Evolutionary conservation across 306 rosid genomes (phyloP).

Genomic region (Crotalaria pallida): DNA sequence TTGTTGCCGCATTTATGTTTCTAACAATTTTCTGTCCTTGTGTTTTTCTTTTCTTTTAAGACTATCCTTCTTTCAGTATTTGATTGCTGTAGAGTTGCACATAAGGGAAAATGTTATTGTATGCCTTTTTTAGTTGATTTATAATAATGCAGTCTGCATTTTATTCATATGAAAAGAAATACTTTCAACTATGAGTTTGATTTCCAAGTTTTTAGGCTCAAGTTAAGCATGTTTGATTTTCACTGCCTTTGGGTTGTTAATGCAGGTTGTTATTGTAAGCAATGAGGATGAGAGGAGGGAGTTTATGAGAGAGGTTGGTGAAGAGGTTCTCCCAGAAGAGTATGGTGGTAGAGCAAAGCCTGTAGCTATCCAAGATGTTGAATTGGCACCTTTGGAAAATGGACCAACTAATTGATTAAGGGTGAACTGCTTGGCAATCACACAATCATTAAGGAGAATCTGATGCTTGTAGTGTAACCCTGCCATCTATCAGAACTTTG

Average conservation of each 20-base stretch:
- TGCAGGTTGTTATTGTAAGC: conserved; percentile 75
- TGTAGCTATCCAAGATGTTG: conserved; percentile 57
- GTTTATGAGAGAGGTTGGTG: conserved; percentile 65
- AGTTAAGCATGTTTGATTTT: neutral
- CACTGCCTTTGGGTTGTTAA: conserved; percentile 16
- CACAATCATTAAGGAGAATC: neutral
- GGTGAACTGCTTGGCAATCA: neutral
- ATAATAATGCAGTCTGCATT: neutral
- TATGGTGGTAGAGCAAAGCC: conserved; percentile 81
- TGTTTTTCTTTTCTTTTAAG: neutral
- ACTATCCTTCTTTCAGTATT: neutral
- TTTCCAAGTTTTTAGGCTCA: neutral
- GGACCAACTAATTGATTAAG: conserved; percentile 27
- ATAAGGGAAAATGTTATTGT: neutral
- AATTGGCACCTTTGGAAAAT: conserved; percentile 29
- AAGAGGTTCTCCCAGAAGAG: conserved; percentile 68
- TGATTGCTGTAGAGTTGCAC: neutral
- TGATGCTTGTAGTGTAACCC: neutral
- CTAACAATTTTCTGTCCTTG: neutral
- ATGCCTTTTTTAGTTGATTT: neutral
- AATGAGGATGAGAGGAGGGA: conserved; percentile 53
- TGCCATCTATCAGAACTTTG: neutral
- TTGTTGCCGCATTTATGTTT: neutral
- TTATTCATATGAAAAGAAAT: neutral
- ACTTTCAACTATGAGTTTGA: neutral